Evolutionary conservation across 2,329 filamentous ascomycete genomes (phyloP).

Genomic region (Penicillium sp.): DNA sequence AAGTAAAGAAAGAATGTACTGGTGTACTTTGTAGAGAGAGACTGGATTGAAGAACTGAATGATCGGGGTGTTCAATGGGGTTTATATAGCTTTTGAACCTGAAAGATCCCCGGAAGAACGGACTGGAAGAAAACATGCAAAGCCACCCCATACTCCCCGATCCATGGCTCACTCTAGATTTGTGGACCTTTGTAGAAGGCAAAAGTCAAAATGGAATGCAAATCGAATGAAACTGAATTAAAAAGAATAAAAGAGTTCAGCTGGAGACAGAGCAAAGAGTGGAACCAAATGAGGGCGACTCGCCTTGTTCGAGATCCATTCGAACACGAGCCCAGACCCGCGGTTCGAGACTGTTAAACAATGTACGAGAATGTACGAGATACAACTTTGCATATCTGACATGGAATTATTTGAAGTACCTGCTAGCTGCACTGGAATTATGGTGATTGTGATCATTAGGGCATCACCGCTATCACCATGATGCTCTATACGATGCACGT

Average conservation of each 20-base stretch:
- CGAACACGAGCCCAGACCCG: not conserved
- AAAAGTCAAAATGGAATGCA: conserved; percentile 13
- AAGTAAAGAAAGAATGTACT: conserved; percentile 20
- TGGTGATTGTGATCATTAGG: not conserved
- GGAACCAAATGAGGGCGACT: conserved; percentile 15
- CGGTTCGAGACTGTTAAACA: not conserved
- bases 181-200: conserved; percentile 17
- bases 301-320: not conserved
- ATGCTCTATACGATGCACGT: not conserved
- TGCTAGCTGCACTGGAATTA: not conserved
- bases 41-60: conserved; percentile 14
- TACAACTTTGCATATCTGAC: too few species aligned
- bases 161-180: conserved; percentile 19
- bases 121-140: conserved; percentile 1
- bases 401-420: not conserved
- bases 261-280: conserved; percentile 15
- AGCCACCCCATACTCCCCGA: conserved; percentile 2
- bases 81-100: conserved; percentile 23
- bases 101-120: not conserved
- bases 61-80: conserved; percentile 7
- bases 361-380: not conserved
- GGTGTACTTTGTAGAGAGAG: conserved; percentile 16
- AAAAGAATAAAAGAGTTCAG: conserved; percentile 4
- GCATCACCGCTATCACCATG: not conserved
- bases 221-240: conserved; percentile 6